A percentile compares a stretch with the other conserved stretches of the same genome.
phyloP scores from a whole-genome alignment of 768 basidiomycete genomes.

The Pholiota microspora region DNA sequence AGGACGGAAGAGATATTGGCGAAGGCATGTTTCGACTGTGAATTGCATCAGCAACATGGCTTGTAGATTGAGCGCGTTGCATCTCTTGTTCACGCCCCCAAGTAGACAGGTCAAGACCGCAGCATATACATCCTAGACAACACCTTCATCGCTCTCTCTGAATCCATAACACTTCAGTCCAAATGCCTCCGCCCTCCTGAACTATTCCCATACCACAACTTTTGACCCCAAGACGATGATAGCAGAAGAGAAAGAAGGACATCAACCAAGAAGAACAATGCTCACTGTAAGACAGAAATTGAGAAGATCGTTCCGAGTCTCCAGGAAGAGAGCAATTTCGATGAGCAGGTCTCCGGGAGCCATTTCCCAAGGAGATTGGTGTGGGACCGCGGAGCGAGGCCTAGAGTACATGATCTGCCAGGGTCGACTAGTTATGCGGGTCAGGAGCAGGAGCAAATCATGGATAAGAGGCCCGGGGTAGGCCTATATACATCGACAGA shows the following conservation, averaged over 20 bases:
- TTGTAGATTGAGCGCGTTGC: too few species aligned
- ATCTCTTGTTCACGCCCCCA: too few species aligned
- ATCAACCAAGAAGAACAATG: slow-evolving; percentile 9
- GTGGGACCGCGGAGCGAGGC: background rate
- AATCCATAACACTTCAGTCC: too few species aligned
- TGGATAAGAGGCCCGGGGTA: background rate
- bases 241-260: background rate
- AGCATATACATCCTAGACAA: too few species aligned
- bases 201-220: background rate
- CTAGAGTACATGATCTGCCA: background rate
- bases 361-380: slow-evolving; percentile 13
- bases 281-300: slow-evolving; percentile 61
- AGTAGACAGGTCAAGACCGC: too few species aligned
- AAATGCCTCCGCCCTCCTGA: background rate
- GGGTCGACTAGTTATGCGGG: slow-evolving; percentile 2
- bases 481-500: background rate
- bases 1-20: slow-evolving; percentile 52
- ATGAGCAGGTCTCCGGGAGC: slow-evolving; percentile 63
- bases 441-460: background rate
- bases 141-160: too few species aligned
- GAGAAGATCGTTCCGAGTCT: slow-evolving; percentile 52
- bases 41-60: slow-evolving; percentile 2
- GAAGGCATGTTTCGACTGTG: slow-evolving; percentile 56
- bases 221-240: background rate
- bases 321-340: slow-evolving; percentile 57